A percentile compares a stretch with the other conserved stretches of the same genome.
These are phyloP conservation scores for Desmodesmus armatus DNA, from an alignment of 139 green algal genomes.

Conservation along the genomic window DNA sequence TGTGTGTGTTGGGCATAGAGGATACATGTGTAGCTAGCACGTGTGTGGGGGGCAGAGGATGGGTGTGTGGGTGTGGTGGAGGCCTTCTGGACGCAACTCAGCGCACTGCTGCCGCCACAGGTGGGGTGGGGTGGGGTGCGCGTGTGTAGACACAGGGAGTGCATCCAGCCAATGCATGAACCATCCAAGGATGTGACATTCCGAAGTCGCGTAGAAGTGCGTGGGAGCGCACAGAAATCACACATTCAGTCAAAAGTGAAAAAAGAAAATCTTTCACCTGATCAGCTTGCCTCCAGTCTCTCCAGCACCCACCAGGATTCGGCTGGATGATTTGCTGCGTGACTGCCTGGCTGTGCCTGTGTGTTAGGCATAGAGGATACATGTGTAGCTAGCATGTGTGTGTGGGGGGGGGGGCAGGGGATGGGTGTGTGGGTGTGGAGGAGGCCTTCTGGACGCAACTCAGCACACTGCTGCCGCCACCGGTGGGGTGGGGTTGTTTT, in stretches of 20 bases:
- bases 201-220: too few species aligned
- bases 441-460: not conserved
- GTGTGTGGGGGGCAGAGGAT: too few species aligned
- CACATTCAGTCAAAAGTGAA: too few species aligned
- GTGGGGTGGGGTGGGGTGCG: not conserved
- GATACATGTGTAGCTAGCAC: not conserved
- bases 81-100: conserved; percentile 89
- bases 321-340: too few species aligned
- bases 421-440: not conserved
- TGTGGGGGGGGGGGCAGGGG: too few species aligned
- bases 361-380: not conserved
- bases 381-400: not conserved
- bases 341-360: not conserved
- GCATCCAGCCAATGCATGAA: too few species aligned
- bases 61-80: conserved; percentile 88
- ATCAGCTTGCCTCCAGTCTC: too few species aligned
- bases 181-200: too few species aligned
- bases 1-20: not conserved
- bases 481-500: not conserved
- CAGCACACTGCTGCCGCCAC: not conserved
- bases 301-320: too few species aligned
- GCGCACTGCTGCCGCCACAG: conserved; percentile 40
- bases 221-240: too few species aligned
- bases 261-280: too few species aligned
- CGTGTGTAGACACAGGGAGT: too few species aligned